phyloP scores from a whole-genome alignment of 192 early-diverging fungal species.

The Coemansia sp. region DNA sequence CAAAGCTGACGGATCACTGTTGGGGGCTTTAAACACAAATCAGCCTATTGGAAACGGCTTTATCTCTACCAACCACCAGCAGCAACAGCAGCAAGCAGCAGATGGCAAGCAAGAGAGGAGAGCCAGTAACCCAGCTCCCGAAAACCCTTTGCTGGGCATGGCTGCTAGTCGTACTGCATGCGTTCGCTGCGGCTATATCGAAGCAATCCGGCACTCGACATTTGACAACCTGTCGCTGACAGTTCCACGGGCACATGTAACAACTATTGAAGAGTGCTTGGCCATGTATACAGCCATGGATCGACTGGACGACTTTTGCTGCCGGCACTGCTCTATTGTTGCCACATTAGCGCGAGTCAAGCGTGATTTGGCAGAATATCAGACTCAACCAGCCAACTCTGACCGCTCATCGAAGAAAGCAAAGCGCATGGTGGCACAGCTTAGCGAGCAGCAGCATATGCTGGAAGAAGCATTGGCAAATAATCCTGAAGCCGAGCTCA shows the following conservation, averaged over 20 bases:
- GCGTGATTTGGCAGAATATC: slow-evolving; percentile 4
- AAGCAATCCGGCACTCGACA: slow-evolving; percentile 69
- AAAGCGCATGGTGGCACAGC: slow-evolving; percentile 8
- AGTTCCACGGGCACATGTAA: slow-evolving; percentile 53
- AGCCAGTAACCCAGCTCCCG: not conserved
- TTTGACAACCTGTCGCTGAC: slow-evolving; percentile 70
- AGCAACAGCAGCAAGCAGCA: not conserved
- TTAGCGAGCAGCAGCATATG: slow-evolving; percentile 14
- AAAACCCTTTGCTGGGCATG: slow-evolving; percentile 55
- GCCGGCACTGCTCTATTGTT: slow-evolving; percentile 60
- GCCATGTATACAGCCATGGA: slow-evolving; percentile 64
- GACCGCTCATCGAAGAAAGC: slow-evolving; percentile 17
- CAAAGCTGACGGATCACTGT: slow-evolving; percentile 30
- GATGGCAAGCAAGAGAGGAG: not conserved
- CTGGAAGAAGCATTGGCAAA: slow-evolving; percentile 29
- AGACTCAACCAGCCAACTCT: slow-evolving; percentile 6
- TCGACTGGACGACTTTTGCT: slow-evolving; percentile 64
- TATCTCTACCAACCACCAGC: slow-evolving; percentile 18
- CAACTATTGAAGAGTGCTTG: slow-evolving; percentile 64
- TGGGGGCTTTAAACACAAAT: slow-evolving; percentile 29
- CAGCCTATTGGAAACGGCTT: slow-evolving; percentile 27
- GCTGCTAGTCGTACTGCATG: slow-evolving; percentile 70
- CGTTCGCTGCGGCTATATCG: slow-evolving; percentile 68
- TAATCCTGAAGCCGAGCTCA: slow-evolving; percentile 40
- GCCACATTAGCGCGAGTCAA: slow-evolving; percentile 40